Percentiles rank a stretch among this genome's conserved stretches.
These are phyloP conservation scores for Plasmodium blacklocki DNA, from an alignment of 169 alveolate genomes.

Conservation along the genomic window DNA sequence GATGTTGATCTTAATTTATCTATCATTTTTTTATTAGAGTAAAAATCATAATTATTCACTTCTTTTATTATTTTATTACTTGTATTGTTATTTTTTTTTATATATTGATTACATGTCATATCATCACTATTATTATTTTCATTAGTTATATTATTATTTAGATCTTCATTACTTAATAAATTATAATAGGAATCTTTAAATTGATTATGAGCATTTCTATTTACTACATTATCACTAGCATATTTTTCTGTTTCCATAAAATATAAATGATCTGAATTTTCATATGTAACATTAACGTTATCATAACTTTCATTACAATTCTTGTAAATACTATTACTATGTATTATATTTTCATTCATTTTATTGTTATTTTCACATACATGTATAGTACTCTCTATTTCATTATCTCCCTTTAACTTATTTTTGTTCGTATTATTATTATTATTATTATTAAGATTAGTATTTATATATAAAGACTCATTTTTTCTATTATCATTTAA, in stretches of 20 bases:
- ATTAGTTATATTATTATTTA: background rate
- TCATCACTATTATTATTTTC: background rate
- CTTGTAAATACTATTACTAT: background rate
- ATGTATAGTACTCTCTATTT: no score
- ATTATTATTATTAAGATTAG: no score
- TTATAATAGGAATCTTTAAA: slow-evolving; percentile 19
- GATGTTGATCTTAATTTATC: slow-evolving; percentile 47
- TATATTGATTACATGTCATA: background rate
- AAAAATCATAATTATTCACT: slow-evolving; percentile 26
- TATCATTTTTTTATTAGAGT: slow-evolving; percentile 29
- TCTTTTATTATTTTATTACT: slow-evolving; percentile 13
- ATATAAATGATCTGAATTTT: background rate
- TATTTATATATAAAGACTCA: no score
- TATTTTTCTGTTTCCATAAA: slow-evolving; percentile 25
- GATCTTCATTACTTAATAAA: slow-evolving; percentile 15
- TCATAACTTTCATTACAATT: background rate
- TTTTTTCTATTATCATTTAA: no score
- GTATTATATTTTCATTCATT: background rate
- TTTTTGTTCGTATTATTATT: no score
- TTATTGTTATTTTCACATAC: no score
- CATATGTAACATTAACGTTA: background rate
- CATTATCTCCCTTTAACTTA: no score
- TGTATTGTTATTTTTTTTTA: background rate
- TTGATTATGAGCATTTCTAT: slow-evolving; percentile 45
- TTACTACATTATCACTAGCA: slow-evolving; percentile 24